Base-by-base conservation (phyloP, 331 rosid species). In the Malus hybrid region DNA sequence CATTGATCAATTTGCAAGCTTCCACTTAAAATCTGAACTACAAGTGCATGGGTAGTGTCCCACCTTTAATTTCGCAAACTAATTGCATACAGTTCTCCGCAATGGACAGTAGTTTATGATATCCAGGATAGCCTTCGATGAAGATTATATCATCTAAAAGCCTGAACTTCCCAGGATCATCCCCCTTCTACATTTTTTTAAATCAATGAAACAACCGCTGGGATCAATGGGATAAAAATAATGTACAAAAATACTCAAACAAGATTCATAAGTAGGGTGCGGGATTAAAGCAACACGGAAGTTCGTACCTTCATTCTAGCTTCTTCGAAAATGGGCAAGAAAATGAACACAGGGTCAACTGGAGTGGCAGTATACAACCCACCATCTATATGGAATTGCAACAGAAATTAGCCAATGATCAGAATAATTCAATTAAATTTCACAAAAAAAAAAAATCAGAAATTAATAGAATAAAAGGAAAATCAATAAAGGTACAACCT, bases 291-390 rank as follows among this genome's bases (percentile, higher is more conserved):
- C 64, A 63, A n/a, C 65, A 58, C 11, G 71, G 71, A 75, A 53
- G 15, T 16, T 16, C 4, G 57, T 70, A 92, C 97, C 97, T 90
- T 94, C 97, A 92, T 92, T 85, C 97, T 90, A 79, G 97, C 97
- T 81, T 94, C 93, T 71, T 84, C 91, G 68, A 92, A 92, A 72
- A 90, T 78, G 42, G 99, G 97, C 78, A 94, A 75, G 83, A 92
- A 71, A 53, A 94, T 76, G 83, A 92, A 94, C 81, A 94, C 93
- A 58, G 97, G 97, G 84, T 94, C 99, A 72, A 94, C 69, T 66
- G 91, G 91, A 63, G 97, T 94, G 74, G 93, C 87, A 63, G 89
- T 78, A 81, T 90, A 89, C 72, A 94, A 72, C 44, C 96, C 80
- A 60, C 97, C 99, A 87, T 90, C 99, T 92, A 84, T 60, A 71